Evolutionary conservation across 2,329 filamentous ascomycete species (phyloP).

Genomic region (Penicillium expansum): DNA sequence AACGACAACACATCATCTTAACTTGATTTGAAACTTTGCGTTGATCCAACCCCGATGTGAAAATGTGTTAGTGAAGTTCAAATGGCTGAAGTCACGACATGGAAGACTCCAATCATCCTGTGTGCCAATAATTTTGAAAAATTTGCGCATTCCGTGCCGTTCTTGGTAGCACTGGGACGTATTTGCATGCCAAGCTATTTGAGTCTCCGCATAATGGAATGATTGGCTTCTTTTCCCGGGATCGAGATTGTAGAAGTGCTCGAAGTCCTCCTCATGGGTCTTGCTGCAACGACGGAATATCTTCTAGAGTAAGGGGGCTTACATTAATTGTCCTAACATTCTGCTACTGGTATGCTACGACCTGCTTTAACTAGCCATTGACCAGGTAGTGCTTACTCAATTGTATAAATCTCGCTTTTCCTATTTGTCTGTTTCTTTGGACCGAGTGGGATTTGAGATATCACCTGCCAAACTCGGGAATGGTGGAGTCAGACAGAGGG

Average conservation of each 20-base stretch:
- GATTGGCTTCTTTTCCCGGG: no score
- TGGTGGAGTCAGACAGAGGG: neutral
- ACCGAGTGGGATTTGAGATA: neutral
- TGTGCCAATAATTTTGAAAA: neutral
- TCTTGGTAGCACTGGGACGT: neutral
- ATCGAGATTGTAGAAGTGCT: neutral
- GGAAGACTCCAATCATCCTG: neutral
- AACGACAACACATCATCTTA: neutral
- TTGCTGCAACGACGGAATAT: neutral
- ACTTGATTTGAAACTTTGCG: neutral
- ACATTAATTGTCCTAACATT: neutral
- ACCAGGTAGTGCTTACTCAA: neutral
- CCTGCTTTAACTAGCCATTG: neutral
- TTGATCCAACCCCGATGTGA: neutral
- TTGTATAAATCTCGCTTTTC: neutral
- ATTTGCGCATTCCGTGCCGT: neutral
- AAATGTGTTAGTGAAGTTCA: neutral
- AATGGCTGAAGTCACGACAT: neutral
- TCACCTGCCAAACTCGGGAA: neutral
- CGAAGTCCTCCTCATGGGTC: neutral
- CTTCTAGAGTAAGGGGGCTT: neutral
- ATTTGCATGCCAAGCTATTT: neutral
- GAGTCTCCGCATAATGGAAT: no score
- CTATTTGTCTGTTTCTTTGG: neutral
- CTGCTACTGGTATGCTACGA: neutral